Evolutionary conservation across 2,329 filamentous ascomycete genomes (phyloP), one percentile per base, ranked within the genome.

Genomic region (Chrysoporthe cubensis): DNA sequence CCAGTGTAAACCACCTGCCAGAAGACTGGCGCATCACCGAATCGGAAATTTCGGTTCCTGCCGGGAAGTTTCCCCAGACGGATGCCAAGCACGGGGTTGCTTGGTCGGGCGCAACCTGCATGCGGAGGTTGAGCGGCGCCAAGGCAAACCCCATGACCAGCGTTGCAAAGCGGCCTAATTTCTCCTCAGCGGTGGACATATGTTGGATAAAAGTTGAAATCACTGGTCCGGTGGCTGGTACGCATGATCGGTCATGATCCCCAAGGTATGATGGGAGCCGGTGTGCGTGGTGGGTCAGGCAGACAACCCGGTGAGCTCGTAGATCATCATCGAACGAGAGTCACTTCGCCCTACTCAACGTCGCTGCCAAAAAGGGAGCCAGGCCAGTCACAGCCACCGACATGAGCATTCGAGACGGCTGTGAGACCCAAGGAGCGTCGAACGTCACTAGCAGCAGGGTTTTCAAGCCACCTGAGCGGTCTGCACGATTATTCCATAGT

Each of bases 61-160:
- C 46, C 34, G 40, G 34, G 32, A 42, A n/a, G 61, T 32, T 34
- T 43, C 32, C 59, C 34, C 48, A 54, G 48, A n/a, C 48, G 61
- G 46, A 42, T 21, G 61, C 61, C 61, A 63, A 63, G 61, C 61
- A 63, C 46, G 32, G 61, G 16, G 14, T 13, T 54, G 61, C 21
- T 42, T 26, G 61, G 61, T 42, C 34, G 8, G 61, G n/a, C 46
- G 48, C 46, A 54, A 43, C 34, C 34, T 57, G 34, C 21, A 57
- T 57, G 54, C 54, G 34, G 54, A 57, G 34, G 26, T 16, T 40
- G 7, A 34, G n/a, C 54, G 18, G 54, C 32, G 54, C 54, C 54
- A 40, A 57, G 54, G 18, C 54, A 18, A 57, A 9, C 34, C 54
- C 54, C 54, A 57, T 57, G 54, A 57, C 34, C 54, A 40, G 54